Evolutionary conservation across 345 rosid species (phyloP).

Genomic region (Dimocarpus longan): DNA sequence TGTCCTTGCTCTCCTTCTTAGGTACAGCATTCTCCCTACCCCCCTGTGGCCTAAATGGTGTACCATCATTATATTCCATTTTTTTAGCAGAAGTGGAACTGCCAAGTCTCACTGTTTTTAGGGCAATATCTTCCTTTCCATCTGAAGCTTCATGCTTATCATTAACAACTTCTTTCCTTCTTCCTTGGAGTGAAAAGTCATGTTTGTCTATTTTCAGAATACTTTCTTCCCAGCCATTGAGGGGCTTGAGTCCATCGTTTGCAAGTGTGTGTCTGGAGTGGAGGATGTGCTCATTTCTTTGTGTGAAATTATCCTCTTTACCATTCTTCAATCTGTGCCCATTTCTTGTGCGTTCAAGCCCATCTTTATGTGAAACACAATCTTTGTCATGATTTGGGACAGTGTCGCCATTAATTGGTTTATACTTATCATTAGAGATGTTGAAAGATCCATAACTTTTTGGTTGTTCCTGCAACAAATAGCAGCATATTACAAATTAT

Average conservation of each 20-base stretch:
- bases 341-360: slow-evolving; percentile 17
- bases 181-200: slow-evolving; percentile 30
- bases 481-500: slow-evolving; percentile 16
- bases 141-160: slow-evolving; percentile 40
- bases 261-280: slow-evolving; percentile 35
- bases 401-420: slow-evolving; percentile 32
- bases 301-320: slow-evolving; percentile 33
- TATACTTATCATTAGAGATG: slow-evolving; percentile 35
- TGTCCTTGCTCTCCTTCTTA: slow-evolving; percentile 32
- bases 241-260: slow-evolving; percentile 34
- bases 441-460: slow-evolving; percentile 35
- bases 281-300: slow-evolving; percentile 32
- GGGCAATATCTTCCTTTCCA: slow-evolving; percentile 42
- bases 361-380: slow-evolving; percentile 32
- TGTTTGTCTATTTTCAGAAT: slow-evolving; percentile 35
- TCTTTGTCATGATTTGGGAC: slow-evolving; percentile 31
- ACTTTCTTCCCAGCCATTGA: slow-evolving; percentile 28
- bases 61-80: slow-evolving; percentile 30
- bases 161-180: slow-evolving; percentile 38
- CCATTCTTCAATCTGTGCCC: slow-evolving; percentile 32
- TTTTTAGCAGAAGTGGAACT: slow-evolving; percentile 46
- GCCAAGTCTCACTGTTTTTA: slow-evolving; percentile 47
- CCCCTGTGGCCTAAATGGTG: slow-evolving; percentile 34
- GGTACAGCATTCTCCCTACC: slow-evolving; percentile 43
- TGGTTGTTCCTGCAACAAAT: slow-evolving; percentile 48